Base-by-base conservation (phyloP, 257 asterid genomes). In the Orobanche coerulescens region DNA sequence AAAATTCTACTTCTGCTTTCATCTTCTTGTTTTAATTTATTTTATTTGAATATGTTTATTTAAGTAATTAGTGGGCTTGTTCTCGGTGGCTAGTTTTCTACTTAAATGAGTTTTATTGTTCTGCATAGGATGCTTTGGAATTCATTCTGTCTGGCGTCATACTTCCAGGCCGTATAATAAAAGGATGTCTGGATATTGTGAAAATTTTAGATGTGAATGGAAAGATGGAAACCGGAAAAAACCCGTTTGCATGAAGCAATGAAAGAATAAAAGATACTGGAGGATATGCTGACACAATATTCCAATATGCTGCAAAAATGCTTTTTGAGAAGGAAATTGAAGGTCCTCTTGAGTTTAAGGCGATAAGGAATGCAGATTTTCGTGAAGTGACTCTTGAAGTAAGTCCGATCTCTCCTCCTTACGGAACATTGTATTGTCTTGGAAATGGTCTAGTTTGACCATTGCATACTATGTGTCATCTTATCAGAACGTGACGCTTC, bases 221-320 rank as follows among this genome's bases (percentile, higher is more conserved):
- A n/a, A n/a, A n/a, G n/a, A n/a, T n/a, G n/a, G n/a, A n/a, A n/a
- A n/a, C n/a, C n/a, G n/a, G n/a, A n/a, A n/a, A n/a, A n/a, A n/a
- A n/a, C n/a, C n/a, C n/a, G n/a, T n/a, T n/a, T n/a, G n/a, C n/a
- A n/a, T n/a, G n/a, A n/a, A n/a, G n/a, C n/a, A n/a, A n/a, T n/a
- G n/a, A n/a, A n/a, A n/a, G n/a, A n/a, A n/a, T n/a, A n/a, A n/a
- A n/a, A n/a, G n/a, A n/a, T n/a, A n/a, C 99, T 40, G 99, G 99
- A 60, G 99, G 99, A 66, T 93, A 86, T 70, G 96, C 96, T 7
- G 99, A 89, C 50, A 83, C 95, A 26, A 44, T 87, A 73, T 89
- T 86, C 64, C 85, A 94, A 14, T 62, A 84, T 72, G 88, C 96
- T 52, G 86, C 97, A 58, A 87, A 79, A 74, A 62, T 63, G 60